Base-by-base conservation (phyloP, 805 yeast genomes). In the Barnettozyma populi region DNA sequence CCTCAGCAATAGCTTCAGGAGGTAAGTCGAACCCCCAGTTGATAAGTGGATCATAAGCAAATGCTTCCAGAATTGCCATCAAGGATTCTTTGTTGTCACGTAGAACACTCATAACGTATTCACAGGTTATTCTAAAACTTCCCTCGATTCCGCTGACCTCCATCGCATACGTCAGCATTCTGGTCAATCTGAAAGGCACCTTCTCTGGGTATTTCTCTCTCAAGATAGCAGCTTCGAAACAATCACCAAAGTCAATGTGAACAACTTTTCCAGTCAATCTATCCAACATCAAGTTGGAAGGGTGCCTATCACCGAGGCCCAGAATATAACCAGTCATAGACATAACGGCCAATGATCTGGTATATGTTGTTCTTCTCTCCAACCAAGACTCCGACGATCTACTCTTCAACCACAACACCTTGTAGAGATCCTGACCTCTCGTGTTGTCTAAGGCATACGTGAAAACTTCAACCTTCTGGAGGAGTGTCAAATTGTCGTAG, bases 91-190 rank as follows among this genome's bases (percentile, higher is more conserved):
- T 88, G 66, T 94, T 94, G 54, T 86, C 95, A 54, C 99, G 75
- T 45, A 94, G 70, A 2, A 95, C 95, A 52, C 95, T 76, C 97
- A 95, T 92, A 4, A 94, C 99, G 66, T 92, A 90, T 62, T 94
- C 98, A 66, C 97, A 87, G 0, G 98, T 90, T 36, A 94, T 90
- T 58, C 98, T 77, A 76, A 88, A 94, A 32, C 96, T 87, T 3
- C 99, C 99, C 67, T 94, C 98, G 52, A 94, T 90, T 7, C 99
- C 99, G 67, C 96, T 86, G 2, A 94, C 98, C 65, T 95, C 99
- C 97, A 94, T 92, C 0, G 98, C 99, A 65, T 90, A 90, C 20
- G 95, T 90, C 54, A 95, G 74, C 99, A 94, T 94, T 66, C 99
- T 75, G 0, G 99, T 94, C 49, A 94, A 75, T 65, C 99, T 77